Base-by-base conservation (phyloP, 2,329 filamentous ascomycete genomes). In the Phialocephala subalpina region DNA sequence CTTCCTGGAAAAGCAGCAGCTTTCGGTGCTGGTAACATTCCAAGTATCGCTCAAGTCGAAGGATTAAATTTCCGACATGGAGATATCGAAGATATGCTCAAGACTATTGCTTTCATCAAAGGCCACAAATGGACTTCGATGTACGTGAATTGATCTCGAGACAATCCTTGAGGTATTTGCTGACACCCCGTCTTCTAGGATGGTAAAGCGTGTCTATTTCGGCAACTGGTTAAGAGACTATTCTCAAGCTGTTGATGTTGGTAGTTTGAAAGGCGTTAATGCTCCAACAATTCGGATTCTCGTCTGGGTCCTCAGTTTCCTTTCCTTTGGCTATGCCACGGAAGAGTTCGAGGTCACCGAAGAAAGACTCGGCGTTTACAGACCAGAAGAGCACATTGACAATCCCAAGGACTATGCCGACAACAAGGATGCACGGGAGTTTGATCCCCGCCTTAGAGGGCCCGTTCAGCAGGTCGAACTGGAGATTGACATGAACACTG, bases 401-500 rank as follows among this genome's bases (percentile, higher is more conserved):
- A 96, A 95, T 77, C 92, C 92, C 9, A 90, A 92, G 69, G 92
- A 91, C 69, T 97, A 97, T 76, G 93, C 92, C 57, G 94, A 98
- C 73, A 92, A 93, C 72, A 75, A 87, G 70, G 96, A 99, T 80
- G 96, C 96, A 5, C 87, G 93, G 67, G 87, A 91, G 73, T 94
- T 88, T 74, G 96, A 98, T 77, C 81, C 85, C 42, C 90, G 96
- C 29, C 87, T 98, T 8, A 90, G 96, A 59, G 92, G 90, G 0
- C 94, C 94, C 0, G 89, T 98, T 9, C 82, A 87, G 66, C 85
- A 86, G 4, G 79, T 86, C 47, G 92, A 96, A 75, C 87, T 92
- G 22, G 88, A 92, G 66, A 86, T 96, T 64, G 92, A 96, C 74
- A 81, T 81, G 38, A 81, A 86, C 6, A 96, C 92, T 0, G 94